Evolutionary conservation across 768 basidiomycete species (phyloP).

Genomic region (Suillus tomentosus): DNA sequence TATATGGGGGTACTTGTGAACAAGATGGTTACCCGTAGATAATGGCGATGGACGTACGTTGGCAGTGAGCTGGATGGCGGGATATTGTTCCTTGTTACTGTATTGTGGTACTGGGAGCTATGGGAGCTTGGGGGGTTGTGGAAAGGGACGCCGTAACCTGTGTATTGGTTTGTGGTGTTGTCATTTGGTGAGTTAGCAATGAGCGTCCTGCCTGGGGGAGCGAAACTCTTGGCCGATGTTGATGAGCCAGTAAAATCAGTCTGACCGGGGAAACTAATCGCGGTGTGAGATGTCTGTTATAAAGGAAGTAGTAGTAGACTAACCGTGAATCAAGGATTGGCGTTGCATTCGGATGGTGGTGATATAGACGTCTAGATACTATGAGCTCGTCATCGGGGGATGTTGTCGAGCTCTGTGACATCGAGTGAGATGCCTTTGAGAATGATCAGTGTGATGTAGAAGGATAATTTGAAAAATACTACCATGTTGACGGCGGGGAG

Average conservation of each 20-base stretch:
- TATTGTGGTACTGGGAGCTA: not conserved
- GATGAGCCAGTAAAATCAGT: not conserved
- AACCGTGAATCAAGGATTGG: not conserved
- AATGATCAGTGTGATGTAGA: not conserved
- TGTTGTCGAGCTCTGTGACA: not conserved
- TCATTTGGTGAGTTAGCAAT: not conserved
- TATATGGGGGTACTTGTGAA: not conserved
- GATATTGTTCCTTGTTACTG: not conserved
- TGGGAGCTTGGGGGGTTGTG: not conserved
- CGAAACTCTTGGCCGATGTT: not conserved
- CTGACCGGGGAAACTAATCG: not conserved
- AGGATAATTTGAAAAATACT: not conserved
- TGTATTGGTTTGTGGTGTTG: not conserved
- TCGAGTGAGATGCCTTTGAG: not conserved
- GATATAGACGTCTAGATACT: not conserved
- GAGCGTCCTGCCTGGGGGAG: not conserved
- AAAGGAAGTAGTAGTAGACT: not conserved
- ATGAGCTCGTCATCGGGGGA: not conserved
- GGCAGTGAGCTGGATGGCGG: not conserved
- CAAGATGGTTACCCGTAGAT: not conserved
- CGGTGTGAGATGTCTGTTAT: not conserved
- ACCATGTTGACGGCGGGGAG: not conserved
- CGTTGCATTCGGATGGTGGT: not conserved
- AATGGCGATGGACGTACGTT: not conserved
- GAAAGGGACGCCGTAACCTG: not conserved